phyloP scores from a whole-genome alignment of 768 basidiomycete genomes.

The Leccinum obscurum region DNA sequence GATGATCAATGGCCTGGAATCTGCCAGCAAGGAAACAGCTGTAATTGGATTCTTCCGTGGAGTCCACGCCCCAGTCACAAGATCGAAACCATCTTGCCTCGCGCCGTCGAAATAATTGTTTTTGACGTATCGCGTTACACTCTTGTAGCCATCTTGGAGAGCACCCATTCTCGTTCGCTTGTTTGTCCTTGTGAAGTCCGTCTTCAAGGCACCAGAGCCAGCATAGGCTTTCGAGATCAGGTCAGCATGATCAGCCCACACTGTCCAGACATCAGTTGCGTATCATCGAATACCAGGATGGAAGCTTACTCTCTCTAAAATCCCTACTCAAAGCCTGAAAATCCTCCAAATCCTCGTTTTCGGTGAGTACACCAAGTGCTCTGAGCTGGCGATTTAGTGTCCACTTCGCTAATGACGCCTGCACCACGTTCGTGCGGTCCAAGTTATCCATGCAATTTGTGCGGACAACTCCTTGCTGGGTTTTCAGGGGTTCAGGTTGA shows the following conservation, averaged over 20 bases:
- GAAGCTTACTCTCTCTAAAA: slow-evolving; percentile 80
- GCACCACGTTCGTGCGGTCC: slow-evolving; percentile 96
- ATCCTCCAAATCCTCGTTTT: slow-evolving; percentile 75
- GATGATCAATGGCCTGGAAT: slow-evolving; percentile 77
- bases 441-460: slow-evolving; percentile 99
- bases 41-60: slow-evolving; percentile 75
- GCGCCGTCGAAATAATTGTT: slow-evolving; percentile 98
- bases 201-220: slow-evolving; percentile 94
- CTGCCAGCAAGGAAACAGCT: slow-evolving; percentile 69
- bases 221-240: slow-evolving; percentile 87
- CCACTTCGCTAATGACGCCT: slow-evolving; percentile 88
- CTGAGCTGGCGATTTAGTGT: slow-evolving; percentile 77
- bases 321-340: slow-evolving; percentile 76
- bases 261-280: slow-evolving; percentile 41
- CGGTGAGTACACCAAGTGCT: slow-evolving; percentile 66
- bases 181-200: slow-evolving; percentile 94
- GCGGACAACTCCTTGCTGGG: slow-evolving; percentile 78
- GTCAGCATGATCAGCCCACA: slow-evolving; percentile 98
- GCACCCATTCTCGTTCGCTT: slow-evolving; percentile 79
- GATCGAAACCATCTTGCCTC: slow-evolving; percentile 90
- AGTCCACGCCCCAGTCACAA: slow-evolving; percentile 89
- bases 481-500: slow-evolving; percentile 45
- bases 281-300: neutral
- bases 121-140: slow-evolving; percentile 81
- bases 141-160: slow-evolving; percentile 86